Evolutionary conservation across 2,329 filamentous ascomycete genomes (phyloP).

Genomic region (Hysterium pulicare): DNA sequence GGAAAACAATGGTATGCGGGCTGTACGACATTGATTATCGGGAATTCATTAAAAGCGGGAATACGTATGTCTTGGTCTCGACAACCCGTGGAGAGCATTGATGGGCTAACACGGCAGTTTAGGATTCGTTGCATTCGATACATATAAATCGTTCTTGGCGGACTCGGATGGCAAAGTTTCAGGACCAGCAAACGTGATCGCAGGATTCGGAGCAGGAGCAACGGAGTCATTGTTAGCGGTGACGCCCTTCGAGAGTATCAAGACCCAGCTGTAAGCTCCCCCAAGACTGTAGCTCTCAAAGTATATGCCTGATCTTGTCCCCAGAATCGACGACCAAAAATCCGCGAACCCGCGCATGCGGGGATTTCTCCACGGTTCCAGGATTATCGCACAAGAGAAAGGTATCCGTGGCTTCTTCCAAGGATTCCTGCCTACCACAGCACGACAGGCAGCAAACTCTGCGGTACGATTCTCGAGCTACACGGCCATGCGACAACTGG

Average conservation of each 20-base stretch:
- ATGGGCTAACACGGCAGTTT: constrained; percentile 2
- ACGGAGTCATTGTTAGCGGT: constrained; percentile 92
- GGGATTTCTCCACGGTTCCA: constrained; percentile 87
- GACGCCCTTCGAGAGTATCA: constrained; percentile 96
- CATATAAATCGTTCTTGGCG: constrained; percentile 79
- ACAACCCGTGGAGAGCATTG: not conserved
- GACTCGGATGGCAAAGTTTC: constrained; percentile 85
- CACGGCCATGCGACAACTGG: constrained; percentile 84
- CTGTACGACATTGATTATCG: constrained; percentile 93
- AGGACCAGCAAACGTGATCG: constrained; percentile 84
- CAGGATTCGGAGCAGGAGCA: constrained; percentile 90
- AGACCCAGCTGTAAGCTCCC: constrained; percentile 70
- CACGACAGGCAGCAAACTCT: constrained; percentile 89
- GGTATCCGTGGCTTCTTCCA: constrained; percentile 93
- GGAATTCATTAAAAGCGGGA: constrained; percentile 93
- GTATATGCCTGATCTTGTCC: constrained; percentile 2
- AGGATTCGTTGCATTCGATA: constrained; percentile 95
- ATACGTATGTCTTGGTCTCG: constrained; percentile 62
- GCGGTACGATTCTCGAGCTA: constrained; percentile 89
- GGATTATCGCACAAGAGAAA: constrained; percentile 81
- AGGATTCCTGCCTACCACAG: constrained; percentile 91
- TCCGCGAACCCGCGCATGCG: constrained; percentile 77
- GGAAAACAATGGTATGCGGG: constrained; percentile 95
- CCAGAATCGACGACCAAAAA: constrained; percentile 91
- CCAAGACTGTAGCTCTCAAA: too few relatives aligned